These are phyloP conservation scores for Alternaria atra DNA, from an alignment of 2,329 filamentous ascomycete species.

Conservation along the genomic window DNA sequence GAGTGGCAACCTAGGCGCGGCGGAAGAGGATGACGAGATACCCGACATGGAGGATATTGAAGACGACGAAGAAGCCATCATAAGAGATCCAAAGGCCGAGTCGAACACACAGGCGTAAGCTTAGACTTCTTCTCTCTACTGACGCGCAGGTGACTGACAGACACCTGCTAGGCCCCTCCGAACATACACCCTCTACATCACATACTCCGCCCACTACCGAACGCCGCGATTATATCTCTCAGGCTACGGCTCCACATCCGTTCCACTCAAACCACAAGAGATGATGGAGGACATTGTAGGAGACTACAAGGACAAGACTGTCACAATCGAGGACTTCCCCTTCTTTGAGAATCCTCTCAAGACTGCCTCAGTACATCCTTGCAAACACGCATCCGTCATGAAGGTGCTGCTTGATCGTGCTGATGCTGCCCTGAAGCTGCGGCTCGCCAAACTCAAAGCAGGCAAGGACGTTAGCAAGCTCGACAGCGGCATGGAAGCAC, in stretches of 20 bases:
- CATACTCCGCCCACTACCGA: conserved; percentile 95
- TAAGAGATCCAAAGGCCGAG: conserved; percentile 66
- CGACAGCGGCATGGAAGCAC: conserved; percentile 76
- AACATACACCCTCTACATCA: conserved; percentile 98
- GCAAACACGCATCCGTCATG: conserved; percentile 98
- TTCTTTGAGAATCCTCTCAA: conserved; percentile 92
- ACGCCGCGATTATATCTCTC: conserved; percentile 95
- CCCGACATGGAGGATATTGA: conserved; percentile 99
- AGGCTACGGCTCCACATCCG: conserved; percentile 81
- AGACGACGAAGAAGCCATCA: conserved; percentile 93
- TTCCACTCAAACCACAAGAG: conserved; percentile 79
- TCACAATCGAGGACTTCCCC: conserved; percentile 96
- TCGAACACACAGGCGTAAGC: conserved; percentile 65
- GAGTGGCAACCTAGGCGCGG: conserved; percentile 82
- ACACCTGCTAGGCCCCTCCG: conserved; percentile 71
- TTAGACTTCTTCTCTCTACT: background rate
- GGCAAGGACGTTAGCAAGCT: conserved; percentile 63
- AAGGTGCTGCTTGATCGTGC: conserved; percentile 95
- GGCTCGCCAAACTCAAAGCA: conserved; percentile 80
- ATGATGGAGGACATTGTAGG: conserved; percentile 99
- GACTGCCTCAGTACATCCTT: conserved; percentile 96
- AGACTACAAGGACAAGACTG: conserved; percentile 98
- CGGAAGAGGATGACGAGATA: conserved; percentile 79
- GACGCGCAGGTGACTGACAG: conserved; percentile 15
- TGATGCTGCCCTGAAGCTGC: conserved; percentile 88